Percentiles rank a stretch among this genome's conserved stretches.
Conservation (phyloP, 805 yeast genomes). For the Yamadazyma takamatsuzukensis region DNA sequence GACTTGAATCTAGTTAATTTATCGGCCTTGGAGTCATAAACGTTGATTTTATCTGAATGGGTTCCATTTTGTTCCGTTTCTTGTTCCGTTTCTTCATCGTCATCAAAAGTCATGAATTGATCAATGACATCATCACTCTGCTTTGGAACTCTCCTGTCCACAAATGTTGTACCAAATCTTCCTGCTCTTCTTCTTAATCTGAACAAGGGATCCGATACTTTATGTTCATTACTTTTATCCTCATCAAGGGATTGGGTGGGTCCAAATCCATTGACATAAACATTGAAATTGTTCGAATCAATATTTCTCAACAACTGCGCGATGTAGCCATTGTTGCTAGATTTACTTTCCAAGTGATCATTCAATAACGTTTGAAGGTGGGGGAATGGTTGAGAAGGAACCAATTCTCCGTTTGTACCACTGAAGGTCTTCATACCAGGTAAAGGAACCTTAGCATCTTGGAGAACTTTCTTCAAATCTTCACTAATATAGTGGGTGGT, state of each 20-base stretch:
- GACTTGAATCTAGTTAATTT: constrained; percentile 47
- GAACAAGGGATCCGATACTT: constrained; percentile 48
- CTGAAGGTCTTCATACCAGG: constrained; percentile 44
- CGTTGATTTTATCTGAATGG: constrained; percentile 25
- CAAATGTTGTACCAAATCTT: constrained; percentile 61
- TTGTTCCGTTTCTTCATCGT: constrained; percentile 18
- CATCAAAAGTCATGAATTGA: constrained; percentile 38
- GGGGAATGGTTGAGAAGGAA: constrained; percentile 46
- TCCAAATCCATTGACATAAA: constrained; percentile 38
- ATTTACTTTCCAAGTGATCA: constrained; percentile 21
- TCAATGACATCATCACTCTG: constrained; percentile 21
- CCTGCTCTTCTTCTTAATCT: constrained; percentile 74
- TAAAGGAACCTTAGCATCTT: constrained; percentile 44
- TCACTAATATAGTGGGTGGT: constrained; percentile 52
- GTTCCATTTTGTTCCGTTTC: constrained; percentile 16
- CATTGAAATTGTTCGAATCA: constrained; percentile 35
- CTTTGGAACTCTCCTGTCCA: constrained; percentile 60
- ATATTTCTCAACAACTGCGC: constrained; percentile 38
- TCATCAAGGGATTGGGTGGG: constrained; percentile 16
- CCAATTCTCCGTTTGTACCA: constrained; percentile 49
- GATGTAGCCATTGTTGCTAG: constrained; percentile 29
- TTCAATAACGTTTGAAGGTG: constrained; percentile 40
- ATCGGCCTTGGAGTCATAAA: constrained; percentile 47
- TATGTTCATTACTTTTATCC: constrained; percentile 18
- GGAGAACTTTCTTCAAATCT: constrained; percentile 34